Percentiles rank a stretch among this genome's conserved stretches.
Conservation (phyloP, 192 early-diverging fungal species). For the Geranomyces variabilis region DNA sequence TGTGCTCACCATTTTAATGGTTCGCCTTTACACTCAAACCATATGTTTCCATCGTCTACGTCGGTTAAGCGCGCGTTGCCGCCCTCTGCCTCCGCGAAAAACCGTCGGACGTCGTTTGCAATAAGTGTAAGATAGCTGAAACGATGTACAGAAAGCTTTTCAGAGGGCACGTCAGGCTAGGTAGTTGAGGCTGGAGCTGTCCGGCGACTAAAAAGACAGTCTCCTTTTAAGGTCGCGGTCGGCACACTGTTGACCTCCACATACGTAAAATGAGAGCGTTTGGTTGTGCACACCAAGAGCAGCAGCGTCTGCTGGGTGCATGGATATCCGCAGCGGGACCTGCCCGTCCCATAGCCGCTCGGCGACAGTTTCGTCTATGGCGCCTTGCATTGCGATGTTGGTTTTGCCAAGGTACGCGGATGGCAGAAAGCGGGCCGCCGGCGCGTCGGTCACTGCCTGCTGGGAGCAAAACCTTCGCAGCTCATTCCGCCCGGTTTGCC, state of each 20-base stretch:
- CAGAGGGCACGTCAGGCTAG: neutral
- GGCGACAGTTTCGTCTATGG: conserved; percentile 13
- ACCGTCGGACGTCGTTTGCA: conserved; percentile 54
- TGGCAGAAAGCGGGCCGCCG: too few species aligned
- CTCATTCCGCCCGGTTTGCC: too few species aligned
- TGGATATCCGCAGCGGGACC: conserved; percentile 18
- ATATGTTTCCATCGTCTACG: conserved; percentile 61
- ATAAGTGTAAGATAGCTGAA: conserved; percentile 64
- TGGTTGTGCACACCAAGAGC: neutral
- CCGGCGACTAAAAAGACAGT: too few species aligned
- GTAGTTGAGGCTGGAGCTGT: neutral
- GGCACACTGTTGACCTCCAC: too few species aligned
- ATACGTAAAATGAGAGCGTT: conserved; percentile 5
- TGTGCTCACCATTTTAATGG: conserved; percentile 72
- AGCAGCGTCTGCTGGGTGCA: conserved; percentile 11
- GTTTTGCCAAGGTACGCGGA: too few species aligned
- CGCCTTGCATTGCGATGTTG: too few species aligned
- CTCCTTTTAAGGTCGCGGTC: too few species aligned
- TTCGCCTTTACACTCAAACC: conserved; percentile 73
- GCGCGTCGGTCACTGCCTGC: too few species aligned
- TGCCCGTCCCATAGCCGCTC: conserved; percentile 24
- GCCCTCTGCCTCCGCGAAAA: conserved; percentile 34
- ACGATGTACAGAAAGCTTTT: conserved; percentile 45
- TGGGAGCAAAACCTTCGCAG: too few species aligned
- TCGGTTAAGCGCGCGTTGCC: conserved; percentile 44